These are phyloP conservation scores for Fusarium sp. DNA, from an alignment of 2,329 filamentous ascomycete genomes.

Conservation along the genomic window DNA sequence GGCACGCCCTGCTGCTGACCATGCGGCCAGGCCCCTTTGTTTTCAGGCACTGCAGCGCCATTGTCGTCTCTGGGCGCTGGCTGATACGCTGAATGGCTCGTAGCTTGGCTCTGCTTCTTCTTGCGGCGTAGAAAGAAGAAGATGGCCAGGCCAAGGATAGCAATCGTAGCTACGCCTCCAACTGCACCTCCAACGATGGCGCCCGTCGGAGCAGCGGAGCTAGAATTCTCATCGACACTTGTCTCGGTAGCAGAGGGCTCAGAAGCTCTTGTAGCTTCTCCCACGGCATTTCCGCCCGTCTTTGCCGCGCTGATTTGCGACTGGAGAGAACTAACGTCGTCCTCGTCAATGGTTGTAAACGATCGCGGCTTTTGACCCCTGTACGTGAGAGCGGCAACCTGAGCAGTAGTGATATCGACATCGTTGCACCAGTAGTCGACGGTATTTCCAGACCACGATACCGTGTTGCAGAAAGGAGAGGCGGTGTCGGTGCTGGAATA, in stretches of 20 bases:
- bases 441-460: slow-evolving; percentile 10
- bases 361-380: slow-evolving; percentile 4
- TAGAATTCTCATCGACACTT: background rate
- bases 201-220: slow-evolving; percentile 5
- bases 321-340: slow-evolving; percentile 2
- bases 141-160: background rate
- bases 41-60: background rate
- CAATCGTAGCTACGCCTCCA: slow-evolving; percentile 6
- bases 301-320: slow-evolving; percentile 1
- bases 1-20: slow-evolving; percentile 3
- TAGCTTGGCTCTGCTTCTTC: slow-evolving; percentile 11
- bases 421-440: slow-evolving; percentile 25
- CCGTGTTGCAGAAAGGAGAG: slow-evolving; percentile 20
- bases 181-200: slow-evolving; percentile 25
- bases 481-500: slow-evolving; percentile 2
- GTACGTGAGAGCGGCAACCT: slow-evolving; percentile 22
- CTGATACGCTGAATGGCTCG: background rate
- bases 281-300: background rate
- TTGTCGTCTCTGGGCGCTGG: background rate
- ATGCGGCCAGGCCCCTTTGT: background rate
- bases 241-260: background rate
- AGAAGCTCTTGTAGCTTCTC: background rate
- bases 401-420: slow-evolving; percentile 13
- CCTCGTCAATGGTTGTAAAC: slow-evolving; percentile 9
- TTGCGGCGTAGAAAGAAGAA: slow-evolving; percentile 13